Conservation (phyloP, 2,329 filamentous ascomycete genomes). For the Xylaria sp. region DNA sequence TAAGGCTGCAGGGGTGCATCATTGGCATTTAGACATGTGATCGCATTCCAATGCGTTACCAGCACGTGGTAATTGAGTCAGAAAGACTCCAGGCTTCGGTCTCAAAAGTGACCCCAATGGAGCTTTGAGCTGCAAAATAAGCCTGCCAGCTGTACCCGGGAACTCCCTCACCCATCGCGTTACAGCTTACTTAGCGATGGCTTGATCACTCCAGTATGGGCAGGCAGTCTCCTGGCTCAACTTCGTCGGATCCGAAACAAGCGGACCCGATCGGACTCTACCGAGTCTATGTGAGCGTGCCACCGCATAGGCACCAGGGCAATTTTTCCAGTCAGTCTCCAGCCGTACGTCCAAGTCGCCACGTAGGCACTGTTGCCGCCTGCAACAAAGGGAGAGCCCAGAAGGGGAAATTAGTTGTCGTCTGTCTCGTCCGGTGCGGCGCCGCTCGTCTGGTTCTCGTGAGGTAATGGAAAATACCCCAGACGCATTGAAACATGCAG, state of each 20-base stretch:
- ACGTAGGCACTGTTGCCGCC: conserved; percentile 20
- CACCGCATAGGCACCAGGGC: background rate
- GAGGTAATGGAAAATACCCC: conserved; percentile 45
- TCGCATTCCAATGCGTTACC: conserved; percentile 32
- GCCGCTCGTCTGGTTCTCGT: conserved; percentile 40
- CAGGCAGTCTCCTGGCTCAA: background rate
- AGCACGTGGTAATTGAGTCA: conserved; percentile 32
- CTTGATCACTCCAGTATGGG: background rate
- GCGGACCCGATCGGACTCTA: conserved; percentile 7
- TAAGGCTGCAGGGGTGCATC: conserved; percentile 43
- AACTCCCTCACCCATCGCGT: conserved; percentile 1
- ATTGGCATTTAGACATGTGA: conserved; percentile 36
- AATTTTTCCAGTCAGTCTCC: background rate
- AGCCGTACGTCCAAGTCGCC: conserved; percentile 7
- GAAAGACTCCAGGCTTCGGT: conserved; percentile 9
- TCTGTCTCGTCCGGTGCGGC: conserved; percentile 19
- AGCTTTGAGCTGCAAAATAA: background rate
- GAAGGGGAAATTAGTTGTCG: conserved; percentile 14
- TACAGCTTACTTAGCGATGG: background rate
- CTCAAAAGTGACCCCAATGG: background rate
- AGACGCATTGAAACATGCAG: conserved; percentile 25
- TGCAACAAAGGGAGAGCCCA: conserved; percentile 14
- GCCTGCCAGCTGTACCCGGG: conserved; percentile 5
- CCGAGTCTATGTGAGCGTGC: background rate
- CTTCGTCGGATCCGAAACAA: conserved; percentile 19